Conservation (phyloP, 2,329 filamentous ascomycete species). For the Fusarium armeniacum region DNA sequence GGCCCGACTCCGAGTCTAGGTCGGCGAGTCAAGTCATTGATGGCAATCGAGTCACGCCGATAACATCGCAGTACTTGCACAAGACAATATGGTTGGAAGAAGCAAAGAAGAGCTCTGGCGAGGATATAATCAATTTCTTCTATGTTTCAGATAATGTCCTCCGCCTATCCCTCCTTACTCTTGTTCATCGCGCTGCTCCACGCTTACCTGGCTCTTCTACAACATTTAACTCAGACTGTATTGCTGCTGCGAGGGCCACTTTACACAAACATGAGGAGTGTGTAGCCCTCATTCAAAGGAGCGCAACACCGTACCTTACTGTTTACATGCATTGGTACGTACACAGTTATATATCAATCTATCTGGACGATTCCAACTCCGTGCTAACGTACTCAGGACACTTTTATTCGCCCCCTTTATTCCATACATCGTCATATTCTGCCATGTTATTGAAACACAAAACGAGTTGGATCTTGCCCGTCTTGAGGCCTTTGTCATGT, state of each 20-base stretch:
- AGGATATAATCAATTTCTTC: background rate
- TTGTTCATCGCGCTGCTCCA: background rate
- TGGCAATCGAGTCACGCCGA: too few relatives aligned
- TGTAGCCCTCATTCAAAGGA: background rate
- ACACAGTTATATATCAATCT: background rate
- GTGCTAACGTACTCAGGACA: background rate
- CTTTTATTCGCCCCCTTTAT: background rate
- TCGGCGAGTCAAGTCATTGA: too few relatives aligned
- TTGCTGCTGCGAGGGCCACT: background rate
- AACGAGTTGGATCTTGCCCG: background rate
- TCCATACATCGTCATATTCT: background rate
- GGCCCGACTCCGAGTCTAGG: too few relatives aligned
- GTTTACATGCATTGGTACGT: background rate
- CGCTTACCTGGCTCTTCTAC: background rate
- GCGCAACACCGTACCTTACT: background rate
- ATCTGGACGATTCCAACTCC: background rate
- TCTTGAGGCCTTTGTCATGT: background rate
- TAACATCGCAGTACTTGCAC: too few relatives aligned
- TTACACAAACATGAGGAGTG: background rate
- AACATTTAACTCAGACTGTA: background rate
- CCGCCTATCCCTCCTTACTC: background rate
- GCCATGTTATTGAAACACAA: background rate
- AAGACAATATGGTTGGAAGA: background rate
- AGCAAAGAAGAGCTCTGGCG: background rate
- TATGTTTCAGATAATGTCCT: background rate